phyloP scores from a whole-genome alignment of 2,329 filamentous ascomycete species.

The Coleophoma cylindrospora region DNA sequence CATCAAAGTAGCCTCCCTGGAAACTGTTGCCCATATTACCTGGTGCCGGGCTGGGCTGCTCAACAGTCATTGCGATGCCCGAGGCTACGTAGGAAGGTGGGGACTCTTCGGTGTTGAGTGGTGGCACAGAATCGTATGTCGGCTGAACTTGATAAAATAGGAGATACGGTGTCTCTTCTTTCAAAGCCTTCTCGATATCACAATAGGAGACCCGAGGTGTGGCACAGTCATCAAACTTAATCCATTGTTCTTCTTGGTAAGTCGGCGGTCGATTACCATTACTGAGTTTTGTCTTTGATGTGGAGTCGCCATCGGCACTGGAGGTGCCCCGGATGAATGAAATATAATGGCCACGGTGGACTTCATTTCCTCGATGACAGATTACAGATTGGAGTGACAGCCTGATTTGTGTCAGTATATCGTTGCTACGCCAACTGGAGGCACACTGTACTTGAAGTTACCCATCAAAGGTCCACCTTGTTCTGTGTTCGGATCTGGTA shows the following conservation, averaged over 20 bases:
- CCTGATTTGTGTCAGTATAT: not conserved
- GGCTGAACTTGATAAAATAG: constrained; percentile 94
- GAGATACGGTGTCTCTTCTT: constrained; percentile 87
- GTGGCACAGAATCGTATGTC: constrained; percentile 60
- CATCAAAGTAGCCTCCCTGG: constrained; percentile 39
- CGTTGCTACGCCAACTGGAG: not conserved
- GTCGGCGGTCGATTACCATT: constrained; percentile 47
- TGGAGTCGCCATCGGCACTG: constrained; percentile 52
- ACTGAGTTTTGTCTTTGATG: constrained; percentile 40
- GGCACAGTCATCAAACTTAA: constrained; percentile 84
- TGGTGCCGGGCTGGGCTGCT: not conserved
- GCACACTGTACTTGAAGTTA: constrained; percentile 65
- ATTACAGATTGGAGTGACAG: constrained; percentile 86
- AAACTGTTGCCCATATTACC: constrained; percentile 22
- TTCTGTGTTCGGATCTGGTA: constrained; percentile 67
- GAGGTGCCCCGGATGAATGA: constrained; percentile 74
- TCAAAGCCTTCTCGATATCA: constrained; percentile 72
- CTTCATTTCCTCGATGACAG: constrained; percentile 81
- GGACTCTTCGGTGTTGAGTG: constrained; percentile 35
- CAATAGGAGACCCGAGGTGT: constrained; percentile 68
- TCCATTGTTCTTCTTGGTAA: constrained; percentile 74
- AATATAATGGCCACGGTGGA: constrained; percentile 89
- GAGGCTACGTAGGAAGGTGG: constrained; percentile 55
- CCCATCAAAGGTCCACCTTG: constrained; percentile 62
- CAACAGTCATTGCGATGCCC: constrained; percentile 13